Evolutionary conservation across 768 basidiomycete genomes (phyloP), one percentile per base, ranked within the genome.

Genomic region (Punctularia strigosozonata): DNA sequence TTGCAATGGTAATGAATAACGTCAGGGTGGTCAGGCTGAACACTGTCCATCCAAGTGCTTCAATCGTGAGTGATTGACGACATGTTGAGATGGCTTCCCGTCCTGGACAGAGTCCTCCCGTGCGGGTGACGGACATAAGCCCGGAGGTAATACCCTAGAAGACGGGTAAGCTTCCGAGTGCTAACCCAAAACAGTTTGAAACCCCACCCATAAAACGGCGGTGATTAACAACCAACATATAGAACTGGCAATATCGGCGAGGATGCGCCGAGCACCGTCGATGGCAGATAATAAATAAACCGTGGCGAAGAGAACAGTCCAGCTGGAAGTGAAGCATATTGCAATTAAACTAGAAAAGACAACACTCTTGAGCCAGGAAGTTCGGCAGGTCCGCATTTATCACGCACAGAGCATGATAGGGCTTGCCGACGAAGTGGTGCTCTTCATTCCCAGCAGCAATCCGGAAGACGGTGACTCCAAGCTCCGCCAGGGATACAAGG

Each of bases 241-340:
- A 14, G 84, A 87, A 46, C 80, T 81, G 18, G 84, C 80, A 31
- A 87, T 64, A 53, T 73, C 78, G n/a, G 82, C 83, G 17, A 87
- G 65, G 31, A 82, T 55, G 53, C 79, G 77, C 33, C 71, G 67
- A 4, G 69, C 71, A 35, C 78, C 77, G 38, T 76, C 75, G 26
- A 80, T 57, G 31, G 79, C 71, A 76, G 80, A 86, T 23, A 84
- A 48, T 45, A 84, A 62, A 50, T 86, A 88, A 24, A 75, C 73
- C 10, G 69, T 62, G 12, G 76, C 69, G 53, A 84, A 86, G 31
- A 83, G 47, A 2, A 71, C 64, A n/a, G 84, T 86, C 84, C 85
- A 87, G 26, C 71, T 67, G 17, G 80, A 66, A 46, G 74, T 73
- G 55, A 82, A 79, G 42, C 74, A 61, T 43, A 76, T 68, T 35